Conservation (phyloP, 176 grass and related monocot genomes). For the Poa pratensis region DNA sequence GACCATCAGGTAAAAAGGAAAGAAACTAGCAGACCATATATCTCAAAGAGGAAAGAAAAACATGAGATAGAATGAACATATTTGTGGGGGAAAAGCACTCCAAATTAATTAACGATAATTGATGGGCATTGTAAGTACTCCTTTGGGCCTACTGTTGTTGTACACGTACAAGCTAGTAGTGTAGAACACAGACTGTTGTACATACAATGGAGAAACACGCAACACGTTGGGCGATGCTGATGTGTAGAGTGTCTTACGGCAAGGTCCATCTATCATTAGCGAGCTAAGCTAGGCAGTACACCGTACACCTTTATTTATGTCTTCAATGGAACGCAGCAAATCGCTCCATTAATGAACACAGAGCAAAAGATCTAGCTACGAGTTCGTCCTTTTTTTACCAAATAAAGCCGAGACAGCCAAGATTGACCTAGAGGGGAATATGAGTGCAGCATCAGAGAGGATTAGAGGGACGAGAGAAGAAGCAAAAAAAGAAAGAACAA, state of each 20-base stretch:
- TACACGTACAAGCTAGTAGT: background rate
- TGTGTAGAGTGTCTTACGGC: background rate
- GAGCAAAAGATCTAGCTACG: background rate
- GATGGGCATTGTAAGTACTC: background rate
- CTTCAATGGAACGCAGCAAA: background rate
- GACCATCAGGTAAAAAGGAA: slow-evolving; percentile 17
- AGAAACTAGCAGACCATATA: background rate
- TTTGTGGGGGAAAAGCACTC: slow-evolving; percentile 24
- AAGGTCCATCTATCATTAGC: slow-evolving; percentile 4
- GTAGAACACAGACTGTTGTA: slow-evolving; percentile 1
- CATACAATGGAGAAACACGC: slow-evolving; percentile 4
- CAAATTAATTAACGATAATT: background rate
- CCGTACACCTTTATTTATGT: slow-evolving; percentile 2
- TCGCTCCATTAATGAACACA: background rate
- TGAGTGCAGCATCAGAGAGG: background rate
- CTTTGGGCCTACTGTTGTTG: no score
- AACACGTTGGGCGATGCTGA: background rate
- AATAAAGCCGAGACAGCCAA: slow-evolving; percentile 3
- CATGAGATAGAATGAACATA: background rate
- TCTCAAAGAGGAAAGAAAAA: slow-evolving; percentile 7
- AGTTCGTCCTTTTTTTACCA: background rate
- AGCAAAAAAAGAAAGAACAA: background rate
- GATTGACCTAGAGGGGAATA: slow-evolving; percentile 16
- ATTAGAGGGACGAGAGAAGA: background rate
- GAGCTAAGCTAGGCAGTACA: slow-evolving; percentile 11